Conservation (phyloP, 148 eudicot species). For the Fallopia convolvulus region DNA sequence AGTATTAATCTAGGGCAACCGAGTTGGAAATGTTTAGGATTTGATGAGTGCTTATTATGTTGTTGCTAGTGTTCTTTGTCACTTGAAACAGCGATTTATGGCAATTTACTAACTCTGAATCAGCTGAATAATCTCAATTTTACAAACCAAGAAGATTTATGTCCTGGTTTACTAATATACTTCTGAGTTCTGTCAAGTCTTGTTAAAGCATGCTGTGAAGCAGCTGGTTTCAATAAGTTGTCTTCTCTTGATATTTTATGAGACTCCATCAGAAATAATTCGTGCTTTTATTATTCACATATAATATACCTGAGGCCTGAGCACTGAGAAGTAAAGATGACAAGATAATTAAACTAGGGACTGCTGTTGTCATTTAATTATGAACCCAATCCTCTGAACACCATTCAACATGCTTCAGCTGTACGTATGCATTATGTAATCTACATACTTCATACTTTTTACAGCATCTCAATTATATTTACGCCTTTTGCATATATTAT, state of each 20-base stretch:
- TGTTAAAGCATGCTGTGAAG: background rate
- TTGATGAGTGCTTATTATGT: too few species aligned
- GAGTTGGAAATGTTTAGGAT: too few species aligned
- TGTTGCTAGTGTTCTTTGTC: too few species aligned
- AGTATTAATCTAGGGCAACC: too few species aligned
- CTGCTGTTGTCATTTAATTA: background rate
- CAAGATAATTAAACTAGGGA: background rate
- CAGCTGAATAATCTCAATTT: background rate
- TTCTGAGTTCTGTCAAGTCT: background rate
- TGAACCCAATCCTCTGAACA: background rate
- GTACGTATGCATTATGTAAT: background rate
- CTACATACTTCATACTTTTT: background rate
- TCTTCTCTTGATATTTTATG: background rate
- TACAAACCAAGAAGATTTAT: too few species aligned
- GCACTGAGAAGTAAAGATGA: background rate
- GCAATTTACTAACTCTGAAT: too few species aligned
- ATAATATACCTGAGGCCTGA: background rate
- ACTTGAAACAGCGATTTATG: too few species aligned
- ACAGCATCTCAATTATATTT: background rate
- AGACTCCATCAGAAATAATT: background rate
- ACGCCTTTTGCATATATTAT: background rate
- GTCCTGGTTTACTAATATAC: too few species aligned
- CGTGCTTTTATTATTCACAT: background rate
- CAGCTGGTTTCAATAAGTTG: background rate
- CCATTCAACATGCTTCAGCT: background rate